Percentiles rank a stretch among this genome's conserved stretches.
Conservation (phyloP, 345 rosid genomes). For the Eucalyptus cloeziana region DNA sequence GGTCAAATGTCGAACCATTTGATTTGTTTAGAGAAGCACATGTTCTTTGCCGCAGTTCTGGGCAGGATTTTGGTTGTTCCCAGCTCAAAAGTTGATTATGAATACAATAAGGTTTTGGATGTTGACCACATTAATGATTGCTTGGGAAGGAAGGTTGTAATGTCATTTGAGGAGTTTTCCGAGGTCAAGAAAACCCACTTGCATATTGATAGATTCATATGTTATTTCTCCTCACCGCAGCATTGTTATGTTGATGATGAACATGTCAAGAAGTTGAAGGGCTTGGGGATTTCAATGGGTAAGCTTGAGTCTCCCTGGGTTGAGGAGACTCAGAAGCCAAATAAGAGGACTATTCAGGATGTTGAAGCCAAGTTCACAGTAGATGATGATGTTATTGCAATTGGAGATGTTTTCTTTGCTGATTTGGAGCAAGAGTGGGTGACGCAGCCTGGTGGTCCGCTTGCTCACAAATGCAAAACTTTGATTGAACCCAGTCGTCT, state of each 20-base stretch:
- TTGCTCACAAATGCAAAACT: conserved; percentile 78
- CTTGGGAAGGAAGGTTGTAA: conserved; percentile 49
- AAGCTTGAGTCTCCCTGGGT: conserved; percentile 73
- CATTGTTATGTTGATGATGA: conserved; percentile 75
- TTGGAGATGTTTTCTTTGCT: conserved; percentile 86
- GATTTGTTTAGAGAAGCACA: conserved; percentile 91
- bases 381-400: conserved; percentile 65
- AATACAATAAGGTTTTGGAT: conserved; percentile 57
- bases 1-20: conserved; percentile 96
- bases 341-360: conserved; percentile 51
- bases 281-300: conserved; percentile 61
- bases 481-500: conserved; percentile 77
- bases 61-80: conserved; percentile 66
- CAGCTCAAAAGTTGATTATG: conserved; percentile 60
- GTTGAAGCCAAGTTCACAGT: conserved; percentile 45
- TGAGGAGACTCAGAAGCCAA: conserved; percentile 59
- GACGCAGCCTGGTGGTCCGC: conserved; percentile 89
- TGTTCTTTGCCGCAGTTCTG: conserved; percentile 81
- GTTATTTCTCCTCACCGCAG: conserved; percentile 65
- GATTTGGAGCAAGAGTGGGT: conserved; percentile 63
- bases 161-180: conserved; percentile 63
- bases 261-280: conserved; percentile 60
- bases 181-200: conserved; percentile 36
- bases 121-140: conserved; percentile 59
- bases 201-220: conserved; percentile 52